Base-by-base conservation (phyloP, 108 stramenopile genomes). In the Cyclotella distinguenda region DNA sequence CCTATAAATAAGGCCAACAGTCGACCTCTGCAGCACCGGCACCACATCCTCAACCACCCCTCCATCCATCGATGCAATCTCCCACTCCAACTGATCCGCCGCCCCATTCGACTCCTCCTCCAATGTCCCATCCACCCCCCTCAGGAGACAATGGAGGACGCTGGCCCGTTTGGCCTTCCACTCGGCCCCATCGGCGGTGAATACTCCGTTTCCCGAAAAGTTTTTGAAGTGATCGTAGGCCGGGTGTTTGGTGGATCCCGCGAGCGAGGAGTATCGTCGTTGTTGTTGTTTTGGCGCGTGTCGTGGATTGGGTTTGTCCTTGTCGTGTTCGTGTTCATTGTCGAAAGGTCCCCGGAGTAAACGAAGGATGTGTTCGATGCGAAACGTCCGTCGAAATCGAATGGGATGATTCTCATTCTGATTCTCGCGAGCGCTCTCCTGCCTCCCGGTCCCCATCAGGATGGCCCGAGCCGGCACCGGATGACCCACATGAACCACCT, bases 181-280 rank as follows among this genome's bases (percentile, higher is more conserved):
- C 46, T 92, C 93, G 3, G 71, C 48, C n/a, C 93, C 93, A 72
- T 96, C 80, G 6, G 93, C 87, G 1, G 95, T 94, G 69, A 96
- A 96, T 13, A 95, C 93, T 27, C 95, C 95, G 23, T 87, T 53
- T 13, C 95, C 95, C 46, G 85, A 91, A 78, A 96, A 95, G 76
- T 90, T 86, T 62, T 82, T 79, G 67, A 96, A 96, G 47, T 96
- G 95, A 77, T 95, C 81, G 66, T 96, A 96, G 19, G 93, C 93
- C 3, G 95, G 95, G 21, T 77, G 50, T 67, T 96, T 96, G 43
- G 85, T 80, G 9, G 86, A 78, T 36, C 89, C 90, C 72, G 36
- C 31, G 19, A 67, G 27, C 3, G 52, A 44, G 34, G 60, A 60
- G 3, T 64, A 72, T 12, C 50, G 30, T 48, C 57, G 26, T 26